Evolutionary conservation across 371 early-diverging fungal genomes (phyloP).

Genomic region (Capillidium heterosporum): DNA sequence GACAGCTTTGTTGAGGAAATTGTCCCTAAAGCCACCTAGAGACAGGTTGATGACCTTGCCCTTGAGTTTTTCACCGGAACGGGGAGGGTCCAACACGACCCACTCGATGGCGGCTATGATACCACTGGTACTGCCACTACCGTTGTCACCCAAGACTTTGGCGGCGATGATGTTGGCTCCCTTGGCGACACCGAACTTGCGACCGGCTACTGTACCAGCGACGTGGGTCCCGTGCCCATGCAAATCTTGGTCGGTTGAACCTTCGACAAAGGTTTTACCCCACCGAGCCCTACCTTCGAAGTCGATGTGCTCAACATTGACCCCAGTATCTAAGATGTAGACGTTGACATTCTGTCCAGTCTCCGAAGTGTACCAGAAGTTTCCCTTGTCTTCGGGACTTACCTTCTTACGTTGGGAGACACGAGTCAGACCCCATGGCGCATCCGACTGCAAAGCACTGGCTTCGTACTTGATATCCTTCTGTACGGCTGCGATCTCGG

Average conservation of each 20-base stretch:
- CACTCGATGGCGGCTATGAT: constrained; percentile 12
- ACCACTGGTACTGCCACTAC: constrained; percentile 10
- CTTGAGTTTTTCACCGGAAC: no score
- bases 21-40: constrained; percentile 15
- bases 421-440: constrained; percentile 2
- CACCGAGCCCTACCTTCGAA: constrained; percentile 61
- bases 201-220: neutral
- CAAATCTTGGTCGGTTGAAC: constrained; percentile 22
- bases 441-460: neutral
- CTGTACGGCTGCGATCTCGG: neutral
- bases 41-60: constrained; percentile 30
- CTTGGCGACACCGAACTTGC: neutral
- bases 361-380: neutral
- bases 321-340: constrained; percentile 41
- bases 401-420: neutral
- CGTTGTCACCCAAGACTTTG: constrained; percentile 29
- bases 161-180: constrained; percentile 69
- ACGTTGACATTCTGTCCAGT: constrained; percentile 21
- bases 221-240: constrained; percentile 47
- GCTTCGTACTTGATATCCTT: neutral
- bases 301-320: constrained; percentile 17
- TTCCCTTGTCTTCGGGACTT: neutral
- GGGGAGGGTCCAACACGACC: no score
- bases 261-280: constrained; percentile 55
- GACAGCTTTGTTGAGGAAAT: constrained; percentile 17